Conservation (phyloP, 2,329 filamentous ascomycete genomes). For the Neonectria punicea region DNA sequence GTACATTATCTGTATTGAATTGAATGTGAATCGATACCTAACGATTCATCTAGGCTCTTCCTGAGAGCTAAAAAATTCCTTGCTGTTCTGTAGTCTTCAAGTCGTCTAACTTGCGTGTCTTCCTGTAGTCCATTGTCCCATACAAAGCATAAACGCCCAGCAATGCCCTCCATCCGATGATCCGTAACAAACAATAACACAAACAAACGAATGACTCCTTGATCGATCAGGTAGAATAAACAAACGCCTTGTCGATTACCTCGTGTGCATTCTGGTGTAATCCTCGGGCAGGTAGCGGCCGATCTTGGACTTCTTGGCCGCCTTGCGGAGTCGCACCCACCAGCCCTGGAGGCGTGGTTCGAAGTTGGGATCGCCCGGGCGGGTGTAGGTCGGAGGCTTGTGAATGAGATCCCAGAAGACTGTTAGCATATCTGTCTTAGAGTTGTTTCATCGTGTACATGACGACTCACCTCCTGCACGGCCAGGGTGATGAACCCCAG, state of each 20-base stretch:
- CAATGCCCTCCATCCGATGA: constrained; percentile 14
- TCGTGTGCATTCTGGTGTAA: constrained; percentile 47
- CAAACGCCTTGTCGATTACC: constrained; percentile 27
- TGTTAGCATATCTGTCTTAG: constrained; percentile 10
- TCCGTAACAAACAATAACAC: constrained; percentile 8
- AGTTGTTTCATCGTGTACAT: not conserved
- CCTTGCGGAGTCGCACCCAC: constrained; percentile 49
- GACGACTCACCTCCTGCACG: constrained; percentile 46
- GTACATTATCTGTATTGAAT: constrained; percentile 26
- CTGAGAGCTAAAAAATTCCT: not conserved
- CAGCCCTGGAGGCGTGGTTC: constrained; percentile 45
- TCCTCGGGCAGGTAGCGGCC: constrained; percentile 49
- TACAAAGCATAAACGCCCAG: constrained; percentile 20
- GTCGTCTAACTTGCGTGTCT: constrained; percentile 2
- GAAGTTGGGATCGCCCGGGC: constrained; percentile 45
- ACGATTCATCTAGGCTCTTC: not conserved
- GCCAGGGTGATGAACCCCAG: constrained; percentile 52
- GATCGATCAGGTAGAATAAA: not conserved
- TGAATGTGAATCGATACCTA: constrained; percentile 15
- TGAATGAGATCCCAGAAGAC: constrained; percentile 46
- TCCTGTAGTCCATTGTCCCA: constrained; percentile 9
- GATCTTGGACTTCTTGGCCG: constrained; percentile 50
- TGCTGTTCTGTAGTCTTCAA: constrained; percentile 11
- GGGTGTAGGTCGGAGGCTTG: constrained; percentile 41
- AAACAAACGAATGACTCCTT: not conserved